Conservation (phyloP, 768 basidiomycete species). For the Dioszegia crocea region DNA sequence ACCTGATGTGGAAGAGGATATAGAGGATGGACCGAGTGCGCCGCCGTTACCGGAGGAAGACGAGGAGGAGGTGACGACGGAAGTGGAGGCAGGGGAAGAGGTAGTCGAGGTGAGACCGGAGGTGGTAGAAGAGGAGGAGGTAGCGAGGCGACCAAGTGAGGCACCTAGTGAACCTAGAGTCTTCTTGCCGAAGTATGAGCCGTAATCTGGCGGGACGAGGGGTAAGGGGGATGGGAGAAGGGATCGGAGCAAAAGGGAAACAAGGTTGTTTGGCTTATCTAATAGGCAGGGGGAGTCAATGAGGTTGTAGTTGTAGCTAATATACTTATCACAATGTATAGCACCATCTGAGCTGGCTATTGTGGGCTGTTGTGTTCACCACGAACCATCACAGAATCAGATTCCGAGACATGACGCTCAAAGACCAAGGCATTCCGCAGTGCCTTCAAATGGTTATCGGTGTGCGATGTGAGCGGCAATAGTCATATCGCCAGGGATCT, state of each 20-base stretch:
- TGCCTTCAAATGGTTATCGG: no score
- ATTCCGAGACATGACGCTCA: no score
- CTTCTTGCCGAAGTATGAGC: conserved; percentile 35
- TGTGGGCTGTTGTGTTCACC: no score
- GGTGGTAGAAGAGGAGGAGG: background rate
- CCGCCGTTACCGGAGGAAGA: conserved; percentile 29
- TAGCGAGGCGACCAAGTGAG: background rate
- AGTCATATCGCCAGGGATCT: no score
- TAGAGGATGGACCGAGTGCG: conserved; percentile 22
- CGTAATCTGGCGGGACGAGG: conserved; percentile 3
- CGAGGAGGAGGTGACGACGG: no score
- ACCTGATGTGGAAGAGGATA: conserved; percentile 2
- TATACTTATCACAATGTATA: no score
- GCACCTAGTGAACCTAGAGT: conserved; percentile 3
- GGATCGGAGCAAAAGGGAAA: no score
- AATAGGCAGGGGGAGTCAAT: no score
- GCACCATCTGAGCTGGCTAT: background rate
- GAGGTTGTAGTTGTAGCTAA: background rate
- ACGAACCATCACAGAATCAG: no score
- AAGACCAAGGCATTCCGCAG: no score
- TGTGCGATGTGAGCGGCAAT: no score
- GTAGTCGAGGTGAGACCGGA: background rate
- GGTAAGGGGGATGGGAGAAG: background rate
- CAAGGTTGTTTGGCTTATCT: no score
- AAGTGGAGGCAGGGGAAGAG: conserved; percentile 8